phyloP scores from a whole-genome alignment of 2,329 filamentous ascomycete genomes.

The Leptographium procerum region DNA sequence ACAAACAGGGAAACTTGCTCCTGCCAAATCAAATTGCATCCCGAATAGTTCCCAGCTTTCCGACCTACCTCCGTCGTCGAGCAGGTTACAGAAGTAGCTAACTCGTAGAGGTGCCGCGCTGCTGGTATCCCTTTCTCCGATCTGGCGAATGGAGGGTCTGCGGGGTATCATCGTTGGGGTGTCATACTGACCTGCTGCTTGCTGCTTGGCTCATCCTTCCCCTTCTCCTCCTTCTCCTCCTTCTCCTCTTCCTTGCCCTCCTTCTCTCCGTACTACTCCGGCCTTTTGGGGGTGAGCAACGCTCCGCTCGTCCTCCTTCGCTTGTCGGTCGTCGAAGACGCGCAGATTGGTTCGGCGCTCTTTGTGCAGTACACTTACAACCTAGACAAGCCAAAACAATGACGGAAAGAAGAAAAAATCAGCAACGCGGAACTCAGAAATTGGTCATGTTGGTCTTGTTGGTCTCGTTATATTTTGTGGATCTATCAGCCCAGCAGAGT shows the following conservation, averaged over 20 bases:
- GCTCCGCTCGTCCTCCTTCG: neutral
- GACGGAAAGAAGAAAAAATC: slow-evolving; percentile 13
- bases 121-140: neutral
- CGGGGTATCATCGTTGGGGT: neutral
- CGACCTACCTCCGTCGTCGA: neutral
- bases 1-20: neutral
- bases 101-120: neutral
- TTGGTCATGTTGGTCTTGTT: slow-evolving; percentile 1
- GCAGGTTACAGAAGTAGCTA: neutral
- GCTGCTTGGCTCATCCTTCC: neutral
- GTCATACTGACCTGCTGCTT: neutral
- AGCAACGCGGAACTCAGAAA: slow-evolving; percentile 11
- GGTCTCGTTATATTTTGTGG: slow-evolving; percentile 9
- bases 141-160: neutral
- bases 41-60: neutral
- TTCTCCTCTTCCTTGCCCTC: neutral
- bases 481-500: slow-evolving; percentile 7
- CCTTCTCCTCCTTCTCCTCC: neutral
- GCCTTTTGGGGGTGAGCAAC: too few species aligned
- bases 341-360: neutral
- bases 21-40: neutral
- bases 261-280: too few species aligned
- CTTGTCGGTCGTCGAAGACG: neutral
- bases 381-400: slow-evolving; percentile 14
- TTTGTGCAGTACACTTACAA: slow-evolving; percentile 15